Evolutionary conservation across 805 yeast species (phyloP).

Genomic region (Candida maesae): DNA sequence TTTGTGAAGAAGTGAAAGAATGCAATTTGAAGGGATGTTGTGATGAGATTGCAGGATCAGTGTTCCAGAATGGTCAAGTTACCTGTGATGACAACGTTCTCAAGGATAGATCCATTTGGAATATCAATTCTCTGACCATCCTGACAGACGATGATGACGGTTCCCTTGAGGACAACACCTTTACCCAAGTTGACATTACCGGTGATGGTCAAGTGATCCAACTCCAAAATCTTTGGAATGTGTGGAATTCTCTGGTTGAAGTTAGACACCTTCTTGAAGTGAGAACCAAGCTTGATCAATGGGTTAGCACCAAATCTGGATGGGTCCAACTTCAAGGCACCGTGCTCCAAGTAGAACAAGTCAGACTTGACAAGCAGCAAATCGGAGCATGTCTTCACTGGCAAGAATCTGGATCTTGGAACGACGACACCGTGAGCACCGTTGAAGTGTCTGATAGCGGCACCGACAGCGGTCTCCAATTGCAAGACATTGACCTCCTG

Average conservation of each 20-base stretch:
- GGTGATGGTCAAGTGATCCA: slow-evolving; percentile 95
- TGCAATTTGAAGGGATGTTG: neutral
- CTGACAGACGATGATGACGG: slow-evolving; percentile 95
- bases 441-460: slow-evolving; percentile 93
- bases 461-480: slow-evolving; percentile 98
- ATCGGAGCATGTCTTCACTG: slow-evolving; percentile 97
- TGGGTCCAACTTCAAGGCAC: slow-evolving; percentile 80
- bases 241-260: slow-evolving; percentile 89
- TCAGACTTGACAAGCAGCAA: slow-evolving; percentile 92
- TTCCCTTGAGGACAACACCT: slow-evolving; percentile 88
- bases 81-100: slow-evolving; percentile 96
- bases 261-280: slow-evolving; percentile 91
- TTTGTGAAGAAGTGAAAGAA: neutral
- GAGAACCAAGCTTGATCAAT: slow-evolving; percentile 91
- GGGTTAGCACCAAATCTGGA: slow-evolving; percentile 89
- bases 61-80: slow-evolving; percentile 93
- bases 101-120: slow-evolving; percentile 93
- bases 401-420: slow-evolving; percentile 96
- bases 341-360: slow-evolving; percentile 85
- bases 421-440: slow-evolving; percentile 98
- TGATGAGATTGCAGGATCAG: too few species aligned
- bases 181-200: slow-evolving; percentile 94
- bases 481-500: slow-evolving; percentile 85
- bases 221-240: slow-evolving; percentile 93
- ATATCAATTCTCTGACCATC: slow-evolving; percentile 96